phyloP scores from a whole-genome alignment of 345 rosid genomes.

The Rhodomyrtus tomentosa region DNA sequence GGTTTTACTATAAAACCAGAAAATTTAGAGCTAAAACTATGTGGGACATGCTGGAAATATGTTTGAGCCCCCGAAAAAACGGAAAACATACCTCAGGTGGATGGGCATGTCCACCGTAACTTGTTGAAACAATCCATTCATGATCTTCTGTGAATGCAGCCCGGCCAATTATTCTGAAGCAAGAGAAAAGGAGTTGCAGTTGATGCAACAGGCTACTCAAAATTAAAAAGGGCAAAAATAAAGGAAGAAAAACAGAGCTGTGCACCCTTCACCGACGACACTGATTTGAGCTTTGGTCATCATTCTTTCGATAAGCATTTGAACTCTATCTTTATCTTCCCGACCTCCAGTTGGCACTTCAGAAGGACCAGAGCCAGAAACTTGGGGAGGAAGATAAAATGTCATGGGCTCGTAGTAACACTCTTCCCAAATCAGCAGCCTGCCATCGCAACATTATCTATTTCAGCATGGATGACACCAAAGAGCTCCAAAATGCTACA shows the following conservation, averaged over 20 bases:
- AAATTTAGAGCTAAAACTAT: neutral
- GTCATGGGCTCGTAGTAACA: slow-evolving; percentile 35
- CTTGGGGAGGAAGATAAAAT: slow-evolving; percentile 10
- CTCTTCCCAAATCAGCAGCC: slow-evolving; percentile 95
- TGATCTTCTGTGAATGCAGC: slow-evolving; percentile 81
- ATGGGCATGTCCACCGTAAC: slow-evolving; percentile 30
- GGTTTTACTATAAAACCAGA: neutral
- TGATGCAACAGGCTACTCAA: neutral
- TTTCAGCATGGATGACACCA: neutral
- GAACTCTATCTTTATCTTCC: slow-evolving; percentile 28
- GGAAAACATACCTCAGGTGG: slow-evolving; percentile 56
- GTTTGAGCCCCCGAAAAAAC: neutral
- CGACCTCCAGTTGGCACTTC: slow-evolving; percentile 18
- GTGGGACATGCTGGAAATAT: neutral
- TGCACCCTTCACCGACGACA: slow-evolving; percentile 84
- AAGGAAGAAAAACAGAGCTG: neutral
- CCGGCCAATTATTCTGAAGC: slow-evolving; percentile 64
- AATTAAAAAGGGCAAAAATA: neutral
- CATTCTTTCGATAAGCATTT: slow-evolving; percentile 56
- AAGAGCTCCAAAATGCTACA: neutral
- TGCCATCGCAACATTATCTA: slow-evolving; percentile 4
- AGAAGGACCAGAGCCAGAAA: slow-evolving; percentile 13
- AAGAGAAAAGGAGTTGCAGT: neutral
- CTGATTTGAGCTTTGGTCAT: slow-evolving; percentile 58
- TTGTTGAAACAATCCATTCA: slow-evolving; percentile 71